Evolutionary conservation across 345 rosid species (phyloP).

Genomic region (Eucalyptus curtisii): DNA sequence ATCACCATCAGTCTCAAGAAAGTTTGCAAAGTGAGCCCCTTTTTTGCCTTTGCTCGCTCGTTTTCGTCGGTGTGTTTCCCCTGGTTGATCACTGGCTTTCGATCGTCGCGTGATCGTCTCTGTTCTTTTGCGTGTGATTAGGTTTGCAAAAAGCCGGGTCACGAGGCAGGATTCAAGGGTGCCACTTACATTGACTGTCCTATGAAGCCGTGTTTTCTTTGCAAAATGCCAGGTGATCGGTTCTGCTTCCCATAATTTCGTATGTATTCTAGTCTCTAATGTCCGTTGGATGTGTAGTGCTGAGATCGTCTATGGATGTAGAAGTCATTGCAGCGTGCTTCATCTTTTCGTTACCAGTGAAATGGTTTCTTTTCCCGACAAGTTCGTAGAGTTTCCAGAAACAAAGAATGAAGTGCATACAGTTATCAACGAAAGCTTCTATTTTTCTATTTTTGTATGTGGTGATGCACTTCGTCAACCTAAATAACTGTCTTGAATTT

Average conservation of each 20-base stretch:
- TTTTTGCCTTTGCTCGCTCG: neutral
- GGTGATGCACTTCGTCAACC: neutral
- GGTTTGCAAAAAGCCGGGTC: conserved; percentile 89
- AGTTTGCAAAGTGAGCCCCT: conserved; percentile 72
- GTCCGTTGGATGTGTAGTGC: neutral
- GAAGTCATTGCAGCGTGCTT: neutral
- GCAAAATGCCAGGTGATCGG: conserved; percentile 80
- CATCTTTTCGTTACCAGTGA: neutral
- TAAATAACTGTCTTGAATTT: neutral
- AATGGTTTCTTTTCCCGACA: neutral
- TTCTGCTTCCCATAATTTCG: neutral
- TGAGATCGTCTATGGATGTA: neutral
- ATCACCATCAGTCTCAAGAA: conserved; percentile 83
- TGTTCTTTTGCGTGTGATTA: conserved; percentile 2
- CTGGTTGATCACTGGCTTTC: neutral
- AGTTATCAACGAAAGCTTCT: neutral
- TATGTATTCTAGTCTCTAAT: neutral
- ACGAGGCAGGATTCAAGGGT: conserved; percentile 94
- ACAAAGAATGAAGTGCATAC: neutral
- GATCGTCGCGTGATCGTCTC: neutral
- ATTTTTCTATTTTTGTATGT: neutral
- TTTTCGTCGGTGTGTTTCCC: neutral
- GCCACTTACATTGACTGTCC: conserved; percentile 94
- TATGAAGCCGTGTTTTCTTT: conserved; percentile 93
- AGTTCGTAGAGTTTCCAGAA: neutral